Evolutionary conservation across 2,329 filamentous ascomycete genomes (phyloP).

Genomic region (Lachnum nothofagi): DNA sequence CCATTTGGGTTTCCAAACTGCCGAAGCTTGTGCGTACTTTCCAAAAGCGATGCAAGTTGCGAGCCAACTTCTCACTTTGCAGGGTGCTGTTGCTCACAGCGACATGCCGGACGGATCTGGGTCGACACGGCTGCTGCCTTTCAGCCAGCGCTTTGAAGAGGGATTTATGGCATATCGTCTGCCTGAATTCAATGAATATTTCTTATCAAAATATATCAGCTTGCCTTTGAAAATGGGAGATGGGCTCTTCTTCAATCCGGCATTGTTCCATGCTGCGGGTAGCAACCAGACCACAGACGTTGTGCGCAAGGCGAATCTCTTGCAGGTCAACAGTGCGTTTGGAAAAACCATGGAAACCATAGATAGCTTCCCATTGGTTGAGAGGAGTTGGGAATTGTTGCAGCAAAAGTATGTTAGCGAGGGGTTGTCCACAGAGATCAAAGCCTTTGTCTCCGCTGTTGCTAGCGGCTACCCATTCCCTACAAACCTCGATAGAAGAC

Average conservation of each 20-base stretch:
- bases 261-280: conserved; percentile 58
- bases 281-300: conserved; percentile 46
- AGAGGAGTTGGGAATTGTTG: conserved; percentile 41
- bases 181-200: conserved; percentile 49
- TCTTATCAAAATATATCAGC: conserved; percentile 47
- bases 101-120: conserved; percentile 55
- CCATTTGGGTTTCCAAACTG: conserved; percentile 57
- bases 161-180: conserved; percentile 56
- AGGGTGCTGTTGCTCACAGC: conserved; percentile 58
- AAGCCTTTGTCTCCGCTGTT: conserved; percentile 34
- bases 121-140: conserved; percentile 57
- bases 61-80: conserved; percentile 54
- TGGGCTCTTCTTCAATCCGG: conserved; percentile 60
- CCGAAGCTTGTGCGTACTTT: conserved; percentile 41
- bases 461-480: conserved; percentile 58
- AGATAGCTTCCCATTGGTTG: conserved; percentile 46
- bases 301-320: conserved; percentile 45
- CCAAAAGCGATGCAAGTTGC: conserved; percentile 50
- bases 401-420: conserved; percentile 31
- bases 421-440: too few relatives aligned
- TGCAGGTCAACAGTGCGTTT: conserved; percentile 58
- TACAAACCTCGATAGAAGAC: conserved; percentile 54
- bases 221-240: conserved; percentile 52
- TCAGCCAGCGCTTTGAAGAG: conserved; percentile 51
- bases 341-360: conserved; percentile 61